Evolutionary conservation across 2,329 filamentous ascomycete species (phyloP), one percentile per base, ranked within the genome.

Genomic region (Xylaria sp.): DNA sequence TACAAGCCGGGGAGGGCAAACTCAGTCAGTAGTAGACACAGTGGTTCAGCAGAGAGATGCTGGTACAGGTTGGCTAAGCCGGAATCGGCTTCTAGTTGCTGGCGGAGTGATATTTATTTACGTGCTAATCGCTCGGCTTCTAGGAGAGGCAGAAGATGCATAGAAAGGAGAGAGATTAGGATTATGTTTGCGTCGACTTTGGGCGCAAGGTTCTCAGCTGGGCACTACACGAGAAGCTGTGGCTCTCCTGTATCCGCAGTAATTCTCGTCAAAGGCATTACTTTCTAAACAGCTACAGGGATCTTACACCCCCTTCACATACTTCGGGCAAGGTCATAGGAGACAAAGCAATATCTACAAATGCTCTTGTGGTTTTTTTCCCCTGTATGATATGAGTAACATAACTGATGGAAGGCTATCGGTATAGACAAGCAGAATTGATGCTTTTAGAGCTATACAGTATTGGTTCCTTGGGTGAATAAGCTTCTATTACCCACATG

Each of bases 11-110:
- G 80, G 92, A 80, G 76, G 86, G 86, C 83, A 89, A 85, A 82
- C 89, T 80, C 85, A 91, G 86, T 82, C 92, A 79, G 79, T 97
- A 0, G 91, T 96, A n/a, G 92, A 95, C 73, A 93, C 85, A 1
- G 92, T 82, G 80, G 92, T 81, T 80, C 94, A 86, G 87, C 91
- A 83, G 86, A 90, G 92, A 72, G 91, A 96, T 73, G 93, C 91
- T 2, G 93, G 94, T 0, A 90, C 94, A 74, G 89, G 93, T 67
- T 98, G 94, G 93, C 79, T 97, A 71, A 86, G 89, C 73, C 88
- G 90, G 71, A 93, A 98, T 82, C 96, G 94, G 82, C 85, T 94
- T 71, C 86, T 92, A 76, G 83, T 97, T 56, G 86, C 89, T 0
- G 88, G 92, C 9, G 89, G 86, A 0, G 81, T 89, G 20, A 84